Base-by-base conservation (phyloP, 495 filamentous ascomycete species). In the Aspergillus olivimuriae region DNA sequence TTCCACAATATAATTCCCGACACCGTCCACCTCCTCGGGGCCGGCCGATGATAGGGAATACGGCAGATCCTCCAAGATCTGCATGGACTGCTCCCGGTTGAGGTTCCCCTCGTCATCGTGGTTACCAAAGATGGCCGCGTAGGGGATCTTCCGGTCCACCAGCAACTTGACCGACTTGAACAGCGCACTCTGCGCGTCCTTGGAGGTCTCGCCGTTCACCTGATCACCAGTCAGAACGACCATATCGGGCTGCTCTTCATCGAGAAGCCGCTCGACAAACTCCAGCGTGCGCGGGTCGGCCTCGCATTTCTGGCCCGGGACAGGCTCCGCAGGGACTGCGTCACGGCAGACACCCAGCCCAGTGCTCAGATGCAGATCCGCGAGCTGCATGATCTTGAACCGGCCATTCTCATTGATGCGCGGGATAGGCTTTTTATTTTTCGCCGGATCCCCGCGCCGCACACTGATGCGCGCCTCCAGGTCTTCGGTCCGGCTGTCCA, bases 341-440 rank as follows among this genome's bases (percentile, higher is more conserved):
- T 98, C 90, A 43, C 94, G 77, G 55, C 92, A 98, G 12, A 58
- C 50, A 5, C 94, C 92, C 4, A 87, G 71, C 21, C 94, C 92
- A 2, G 92, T 98, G 46, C 85, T 87, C 47, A 98, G 61, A 64
- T 98, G 92, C 42, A 95, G 55, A 71, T 98, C 92, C 34, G 90
- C 82, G 39, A 92, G 60, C 60, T 98, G 92, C 77, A 98, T 82
- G 46, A 98, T 94, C 68, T 96, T 97, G 66, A 97, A 96, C 48
- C 82, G 85, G n/a, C 89, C 90, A 60, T 94, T 85, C 20, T 91
- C 86, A 38, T 77, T 75, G 43, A 98, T 83, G 39, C 81, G 75
- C 11, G 83, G 86, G n/a, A 72, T 63, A 0, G 87, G 84, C 53
- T 80, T 86, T 48, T 78, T 70, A 11, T 62, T 51, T 44, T 77